These are phyloP conservation scores for Tulasnella sp. DNA, from an alignment of 768 basidiomycete species.

Conservation along the genomic window DNA sequence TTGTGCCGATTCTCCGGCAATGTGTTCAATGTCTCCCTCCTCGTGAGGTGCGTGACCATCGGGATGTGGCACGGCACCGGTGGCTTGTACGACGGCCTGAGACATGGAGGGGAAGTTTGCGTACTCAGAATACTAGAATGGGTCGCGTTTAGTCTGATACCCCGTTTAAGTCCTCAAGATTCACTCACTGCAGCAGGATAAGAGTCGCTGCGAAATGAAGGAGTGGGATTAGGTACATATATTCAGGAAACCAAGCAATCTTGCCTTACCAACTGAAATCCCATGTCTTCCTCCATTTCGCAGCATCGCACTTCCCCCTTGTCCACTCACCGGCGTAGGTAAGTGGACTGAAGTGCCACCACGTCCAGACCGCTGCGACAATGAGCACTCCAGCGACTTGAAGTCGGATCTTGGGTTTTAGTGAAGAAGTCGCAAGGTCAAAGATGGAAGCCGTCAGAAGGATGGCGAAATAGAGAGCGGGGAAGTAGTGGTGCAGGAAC, in stretches of 20 bases:
- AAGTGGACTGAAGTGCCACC: constrained; percentile 72
- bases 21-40: constrained; percentile 47
- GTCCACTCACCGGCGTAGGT: constrained; percentile 88
- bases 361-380: constrained; percentile 73
- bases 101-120: constrained; percentile 13
- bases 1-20: constrained; percentile 33
- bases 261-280: constrained; percentile 80
- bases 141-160: neutral
- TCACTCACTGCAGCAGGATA: constrained; percentile 61
- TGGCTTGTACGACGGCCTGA: neutral
- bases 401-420: constrained; percentile 71
- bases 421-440: constrained; percentile 75
- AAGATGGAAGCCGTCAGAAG: constrained; percentile 73
- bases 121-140: constrained; percentile 45
- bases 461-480: constrained; percentile 90
- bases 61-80: neutral
- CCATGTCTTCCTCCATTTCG: constrained; percentile 91
- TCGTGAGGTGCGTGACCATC: constrained; percentile 7
- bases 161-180: neutral
- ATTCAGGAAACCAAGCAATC: neutral
- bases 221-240: constrained; percentile 9
- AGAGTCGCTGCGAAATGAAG: constrained; percentile 49
- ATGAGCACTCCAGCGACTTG: constrained; percentile 76
- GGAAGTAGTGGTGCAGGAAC: constrained; percentile 98
- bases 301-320: constrained; percentile 63